Percentiles rank a stretch among this genome's conserved stretches.
Conservation (phyloP, 441 rosid genomes). For the Aleurites moluccanus region DNA sequence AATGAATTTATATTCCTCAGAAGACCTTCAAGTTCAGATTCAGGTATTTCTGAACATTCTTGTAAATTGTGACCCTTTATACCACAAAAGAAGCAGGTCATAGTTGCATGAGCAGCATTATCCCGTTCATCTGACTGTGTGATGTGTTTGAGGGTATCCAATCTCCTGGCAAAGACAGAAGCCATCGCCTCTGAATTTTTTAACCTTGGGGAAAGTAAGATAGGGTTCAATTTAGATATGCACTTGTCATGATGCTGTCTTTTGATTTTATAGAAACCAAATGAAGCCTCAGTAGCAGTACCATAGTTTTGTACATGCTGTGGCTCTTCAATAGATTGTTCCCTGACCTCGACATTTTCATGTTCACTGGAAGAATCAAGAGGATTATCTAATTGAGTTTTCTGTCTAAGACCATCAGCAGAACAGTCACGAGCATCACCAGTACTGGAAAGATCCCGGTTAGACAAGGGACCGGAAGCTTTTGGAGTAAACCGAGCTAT, state of each 20-base stretch:
- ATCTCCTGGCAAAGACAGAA: constrained; percentile 63
- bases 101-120: constrained; percentile 28
- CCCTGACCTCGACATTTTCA: constrained; percentile 23
- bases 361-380: constrained; percentile 20
- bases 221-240: constrained; percentile 26
- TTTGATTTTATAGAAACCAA: constrained; percentile 31
- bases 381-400: constrained; percentile 25
- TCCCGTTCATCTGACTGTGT: constrained; percentile 37
- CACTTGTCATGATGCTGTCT: constrained; percentile 35
- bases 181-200: constrained; percentile 62
- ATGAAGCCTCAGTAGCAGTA: constrained; percentile 31
- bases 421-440: constrained; percentile 29
- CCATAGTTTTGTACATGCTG: constrained; percentile 19
- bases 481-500: constrained; percentile 67
- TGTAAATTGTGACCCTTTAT: constrained; percentile 55
- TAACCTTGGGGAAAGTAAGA: constrained; percentile 36
- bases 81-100: constrained; percentile 74
- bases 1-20: constrained; percentile 38
- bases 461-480: constrained; percentile 27
- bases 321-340: constrained; percentile 24
- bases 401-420: constrained; percentile 24
- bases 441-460: constrained; percentile 19
- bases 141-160: constrained; percentile 67
- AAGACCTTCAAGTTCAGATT: constrained; percentile 59
- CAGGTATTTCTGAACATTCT: constrained; percentile 61